These are phyloP conservation scores for Podila horticola DNA, from an alignment of 192 early-diverging fungal species.

Conservation along the genomic window DNA sequence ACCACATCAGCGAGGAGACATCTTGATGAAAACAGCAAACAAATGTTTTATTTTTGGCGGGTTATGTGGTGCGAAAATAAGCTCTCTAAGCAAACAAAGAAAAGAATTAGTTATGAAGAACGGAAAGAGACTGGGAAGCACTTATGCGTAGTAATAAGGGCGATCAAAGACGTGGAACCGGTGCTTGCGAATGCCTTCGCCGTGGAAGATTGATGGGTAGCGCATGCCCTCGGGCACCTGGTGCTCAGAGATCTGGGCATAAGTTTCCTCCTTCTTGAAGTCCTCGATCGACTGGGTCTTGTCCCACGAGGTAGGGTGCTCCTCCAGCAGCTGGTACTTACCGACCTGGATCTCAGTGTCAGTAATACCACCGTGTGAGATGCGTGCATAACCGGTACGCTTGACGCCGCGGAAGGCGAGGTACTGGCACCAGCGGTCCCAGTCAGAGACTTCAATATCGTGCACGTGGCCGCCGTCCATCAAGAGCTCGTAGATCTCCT, in stretches of 20 bases:
- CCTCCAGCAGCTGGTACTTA: slow-evolving; percentile 74
- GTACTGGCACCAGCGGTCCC: slow-evolving; percentile 88
- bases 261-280: slow-evolving; percentile 62
- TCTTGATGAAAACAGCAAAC: no score
- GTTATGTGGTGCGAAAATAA: no score
- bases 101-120: no score
- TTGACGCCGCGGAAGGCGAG: slow-evolving; percentile 81
- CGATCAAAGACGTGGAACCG: slow-evolving; percentile 83
- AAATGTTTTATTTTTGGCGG: no score
- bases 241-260: slow-evolving; percentile 65
- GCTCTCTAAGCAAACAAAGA: no score
- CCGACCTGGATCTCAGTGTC: slow-evolving; percentile 88
- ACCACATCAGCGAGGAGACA: no score
- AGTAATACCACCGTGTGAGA: slow-evolving; percentile 83
- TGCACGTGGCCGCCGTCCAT: slow-evolving; percentile 74
- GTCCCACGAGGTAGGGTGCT: slow-evolving; percentile 40
- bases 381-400: slow-evolving; percentile 77
- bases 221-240: slow-evolving; percentile 62
- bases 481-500: slow-evolving; percentile 68
- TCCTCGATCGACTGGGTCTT: slow-evolving; percentile 30
- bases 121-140: no score
- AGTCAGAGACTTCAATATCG: slow-evolving; percentile 81
- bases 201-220: slow-evolving; percentile 76
- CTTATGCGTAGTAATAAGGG: slow-evolving; percentile 72
- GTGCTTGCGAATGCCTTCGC: slow-evolving; percentile 76